Percentiles rank a stretch among this genome's conserved stretches.
These are phyloP conservation scores for Nitzschia inconspicua DNA, from an alignment of 108 stramenopile genomes.

Conservation along the genomic window DNA sequence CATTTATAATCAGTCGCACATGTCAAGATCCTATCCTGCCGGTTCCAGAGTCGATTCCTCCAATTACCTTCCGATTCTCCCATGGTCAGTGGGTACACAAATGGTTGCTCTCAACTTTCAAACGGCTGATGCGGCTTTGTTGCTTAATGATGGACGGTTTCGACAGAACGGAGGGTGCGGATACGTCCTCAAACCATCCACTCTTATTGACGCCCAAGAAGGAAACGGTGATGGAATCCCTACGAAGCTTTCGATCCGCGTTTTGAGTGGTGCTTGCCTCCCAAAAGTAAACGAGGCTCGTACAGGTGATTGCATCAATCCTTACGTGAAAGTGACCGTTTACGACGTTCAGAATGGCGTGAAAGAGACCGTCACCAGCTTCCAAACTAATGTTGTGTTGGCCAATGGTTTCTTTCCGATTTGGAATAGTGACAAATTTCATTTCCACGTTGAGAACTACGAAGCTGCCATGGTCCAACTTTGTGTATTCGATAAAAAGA, in stretches of 20 bases:
- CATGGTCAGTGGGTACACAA: conserved; percentile 87
- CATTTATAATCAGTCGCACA: conserved; percentile 78
- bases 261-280: conserved; percentile 69
- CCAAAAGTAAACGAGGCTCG: conserved; percentile 76
- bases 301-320: conserved; percentile 80
- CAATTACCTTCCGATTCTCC: conserved; percentile 86
- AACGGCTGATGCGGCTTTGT: conserved; percentile 71
- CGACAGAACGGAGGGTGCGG: conserved; percentile 93
- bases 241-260: conserved; percentile 47
- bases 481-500: conserved; percentile 58
- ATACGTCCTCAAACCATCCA: conserved; percentile 87
- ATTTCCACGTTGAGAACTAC: conserved; percentile 47
- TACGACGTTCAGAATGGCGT: conserved; percentile 65
- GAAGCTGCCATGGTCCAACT: conserved; percentile 74
- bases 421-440: conserved; percentile 62
- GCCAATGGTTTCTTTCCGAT: conserved; percentile 82
- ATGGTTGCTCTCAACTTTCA: conserved; percentile 95
- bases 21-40: conserved; percentile 88
- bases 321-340: conserved; percentile 69
- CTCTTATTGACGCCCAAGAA: conserved; percentile 32
- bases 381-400: conserved; percentile 35
- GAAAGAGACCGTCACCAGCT: conserved; percentile 39
- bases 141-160: conserved; percentile 90
- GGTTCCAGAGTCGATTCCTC: conserved; percentile 84
- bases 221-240: conserved; percentile 16